Conservation (phyloP, 306 rosid species). For the Clitoria ternatea region DNA sequence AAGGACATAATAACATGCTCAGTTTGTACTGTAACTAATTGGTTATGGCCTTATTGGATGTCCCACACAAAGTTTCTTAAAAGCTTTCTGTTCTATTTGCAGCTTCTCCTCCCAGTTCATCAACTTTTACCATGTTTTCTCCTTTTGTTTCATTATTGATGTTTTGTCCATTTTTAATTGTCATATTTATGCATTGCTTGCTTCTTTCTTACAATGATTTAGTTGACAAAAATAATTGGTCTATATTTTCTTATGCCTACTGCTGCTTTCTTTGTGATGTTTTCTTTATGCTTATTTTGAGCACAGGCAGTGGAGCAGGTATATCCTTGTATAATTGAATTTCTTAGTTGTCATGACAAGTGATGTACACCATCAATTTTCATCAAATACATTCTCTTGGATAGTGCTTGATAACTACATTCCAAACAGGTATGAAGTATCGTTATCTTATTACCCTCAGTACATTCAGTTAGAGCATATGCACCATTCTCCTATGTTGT, state of each 20-base stretch:
- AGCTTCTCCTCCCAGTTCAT: not conserved
- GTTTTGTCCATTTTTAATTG: not conserved
- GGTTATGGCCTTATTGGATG: not conserved
- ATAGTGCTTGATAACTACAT: slow-evolving; percentile 23
- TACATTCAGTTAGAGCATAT: not conserved
- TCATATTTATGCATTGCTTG: not conserved
- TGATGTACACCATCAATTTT: slow-evolving; percentile 33
- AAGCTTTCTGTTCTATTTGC: not conserved
- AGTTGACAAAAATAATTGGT: slow-evolving; percentile 2
- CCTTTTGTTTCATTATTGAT: not conserved
- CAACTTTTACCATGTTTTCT: not conserved
- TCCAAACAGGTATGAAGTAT: slow-evolving; percentile 21
- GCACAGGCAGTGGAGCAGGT: slow-evolving; percentile 83
- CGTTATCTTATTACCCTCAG: not conserved
- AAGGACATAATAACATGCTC: not conserved
- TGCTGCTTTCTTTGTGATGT: slow-evolving; percentile 27
- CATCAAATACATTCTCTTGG: slow-evolving; percentile 9
- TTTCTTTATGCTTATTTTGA: slow-evolving; percentile 2
- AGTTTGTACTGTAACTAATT: not conserved
- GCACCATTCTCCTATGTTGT: not conserved
- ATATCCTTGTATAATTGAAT: slow-evolving; percentile 75
- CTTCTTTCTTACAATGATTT: not conserved
- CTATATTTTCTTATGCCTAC: slow-evolving; percentile 1
- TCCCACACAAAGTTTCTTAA: not conserved
- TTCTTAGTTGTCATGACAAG: slow-evolving; percentile 61